These are phyloP conservation scores for Carallia brachiata DNA, from an alignment of 345 rosid genomes.

Conservation along the genomic window DNA sequence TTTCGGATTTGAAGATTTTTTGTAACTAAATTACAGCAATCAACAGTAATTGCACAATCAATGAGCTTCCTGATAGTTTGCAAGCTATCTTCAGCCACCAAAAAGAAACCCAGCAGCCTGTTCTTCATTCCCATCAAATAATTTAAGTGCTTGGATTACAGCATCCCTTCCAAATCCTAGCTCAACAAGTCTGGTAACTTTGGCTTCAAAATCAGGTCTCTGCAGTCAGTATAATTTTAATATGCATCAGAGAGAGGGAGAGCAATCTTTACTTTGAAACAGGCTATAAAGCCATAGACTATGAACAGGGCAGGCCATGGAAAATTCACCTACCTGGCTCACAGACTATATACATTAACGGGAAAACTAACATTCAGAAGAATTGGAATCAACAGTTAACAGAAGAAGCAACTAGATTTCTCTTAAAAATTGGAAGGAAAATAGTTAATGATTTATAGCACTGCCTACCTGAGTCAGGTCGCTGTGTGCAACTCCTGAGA, in stretches of 20 bases:
- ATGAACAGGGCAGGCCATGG: too few species aligned
- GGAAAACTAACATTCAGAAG: too few species aligned
- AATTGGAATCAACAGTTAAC: too few species aligned
- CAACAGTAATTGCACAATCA: constrained; percentile 5
- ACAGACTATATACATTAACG: too few species aligned
- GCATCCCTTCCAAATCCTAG: constrained; percentile 81
- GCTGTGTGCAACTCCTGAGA: constrained; percentile 34
- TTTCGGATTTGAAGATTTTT: not conserved
- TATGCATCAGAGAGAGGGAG: not conserved
- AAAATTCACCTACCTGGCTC: too few species aligned
- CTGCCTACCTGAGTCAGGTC: constrained; percentile 41
- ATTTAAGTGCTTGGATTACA: constrained; percentile 80
- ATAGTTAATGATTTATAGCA: too few species aligned
- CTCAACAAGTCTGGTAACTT: constrained; percentile 87
- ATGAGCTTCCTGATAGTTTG: not conserved
- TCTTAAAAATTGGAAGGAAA: too few species aligned
- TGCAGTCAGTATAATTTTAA: constrained; percentile 25
- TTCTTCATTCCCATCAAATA: constrained; percentile 84
- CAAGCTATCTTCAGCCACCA: constrained; percentile 50
- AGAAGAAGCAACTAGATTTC: too few species aligned
- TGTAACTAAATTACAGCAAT: not conserved
- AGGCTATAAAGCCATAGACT: not conserved
- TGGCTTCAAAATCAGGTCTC: constrained; percentile 84
- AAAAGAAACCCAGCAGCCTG: constrained; percentile 97
- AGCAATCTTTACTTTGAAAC: not conserved